A percentile compares a stretch with the other conserved stretches of the same genome.
These are phyloP conservation scores for Stephania cephalantha DNA, from an alignment of 164 flowering plant species.

Conservation along the genomic window DNA sequence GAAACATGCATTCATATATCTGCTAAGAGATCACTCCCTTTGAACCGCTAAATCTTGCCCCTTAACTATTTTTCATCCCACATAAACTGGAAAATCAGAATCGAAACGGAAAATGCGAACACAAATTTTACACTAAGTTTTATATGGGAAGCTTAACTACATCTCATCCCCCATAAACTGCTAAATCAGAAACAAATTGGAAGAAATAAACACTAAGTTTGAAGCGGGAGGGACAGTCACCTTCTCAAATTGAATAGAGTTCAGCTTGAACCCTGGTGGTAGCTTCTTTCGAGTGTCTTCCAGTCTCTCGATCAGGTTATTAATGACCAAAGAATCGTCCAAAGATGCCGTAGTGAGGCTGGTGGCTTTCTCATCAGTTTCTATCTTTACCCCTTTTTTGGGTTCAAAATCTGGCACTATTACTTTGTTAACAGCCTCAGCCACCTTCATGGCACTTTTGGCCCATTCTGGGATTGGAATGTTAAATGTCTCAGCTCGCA, in stretches of 20 bases:
- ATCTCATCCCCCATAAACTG: no score
- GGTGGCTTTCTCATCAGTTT: constrained; percentile 79
- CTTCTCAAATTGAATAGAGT: constrained; percentile 86
- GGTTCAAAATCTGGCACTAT: constrained; percentile 71
- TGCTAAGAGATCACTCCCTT: no score
- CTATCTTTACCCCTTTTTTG: constrained; percentile 59
- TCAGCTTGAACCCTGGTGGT: constrained; percentile 58
- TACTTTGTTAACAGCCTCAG: constrained; percentile 57
- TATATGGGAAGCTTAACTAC: no score
- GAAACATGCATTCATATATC: no score
- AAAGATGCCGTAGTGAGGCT: constrained; percentile 52
- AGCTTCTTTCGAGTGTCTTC: constrained; percentile 39
- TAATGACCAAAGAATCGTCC: constrained; percentile 67
- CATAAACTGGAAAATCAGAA: no score
- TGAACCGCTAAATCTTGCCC: no score
- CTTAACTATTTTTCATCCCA: no score
- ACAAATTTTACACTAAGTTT: no score
- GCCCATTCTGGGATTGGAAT: constrained; percentile 70
- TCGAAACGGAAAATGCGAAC: no score
- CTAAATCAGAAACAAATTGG: not conserved
- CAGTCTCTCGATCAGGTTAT: constrained; percentile 43
- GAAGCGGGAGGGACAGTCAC: constrained; percentile 22
- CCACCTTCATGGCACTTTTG: constrained; percentile 37
- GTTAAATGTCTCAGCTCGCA: constrained; percentile 73
- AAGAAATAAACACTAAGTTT: not conserved